A percentile compares a stretch with the other conserved stretches of the same genome.
Conservation (phyloP, 2,329 filamentous ascomycete species). For the Fulvia fulva region DNA sequence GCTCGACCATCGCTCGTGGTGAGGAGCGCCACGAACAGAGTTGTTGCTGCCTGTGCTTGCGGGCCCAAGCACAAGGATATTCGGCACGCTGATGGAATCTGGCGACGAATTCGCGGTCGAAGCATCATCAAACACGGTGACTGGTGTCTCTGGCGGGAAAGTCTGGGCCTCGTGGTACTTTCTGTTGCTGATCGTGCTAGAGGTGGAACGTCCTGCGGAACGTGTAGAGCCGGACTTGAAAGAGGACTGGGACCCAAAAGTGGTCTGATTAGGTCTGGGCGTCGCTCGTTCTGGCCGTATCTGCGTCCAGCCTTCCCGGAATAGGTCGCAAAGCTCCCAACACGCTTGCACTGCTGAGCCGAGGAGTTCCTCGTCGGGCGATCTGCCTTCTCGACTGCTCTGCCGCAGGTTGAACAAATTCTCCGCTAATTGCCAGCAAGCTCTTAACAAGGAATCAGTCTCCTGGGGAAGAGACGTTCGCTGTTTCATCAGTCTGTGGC, state of each 20-base stretch:
- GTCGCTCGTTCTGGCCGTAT: slow-evolving; percentile 81
- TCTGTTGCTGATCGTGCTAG: slow-evolving; percentile 42
- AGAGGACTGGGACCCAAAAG: slow-evolving; percentile 52
- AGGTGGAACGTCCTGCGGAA: slow-evolving; percentile 39
- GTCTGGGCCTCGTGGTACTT: slow-evolving; percentile 42
- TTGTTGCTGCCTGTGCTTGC: slow-evolving; percentile 41
- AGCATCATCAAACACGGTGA: slow-evolving; percentile 91
- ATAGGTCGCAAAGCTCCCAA: slow-evolving; percentile 91
- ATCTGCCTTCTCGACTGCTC: slow-evolving; percentile 68
- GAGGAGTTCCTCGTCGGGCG: slow-evolving; percentile 76
- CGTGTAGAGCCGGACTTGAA: slow-evolving; percentile 20
- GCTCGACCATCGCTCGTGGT: slow-evolving; percentile 74
- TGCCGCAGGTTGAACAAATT: slow-evolving; percentile 90
- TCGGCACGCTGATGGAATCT: slow-evolving; percentile 66
- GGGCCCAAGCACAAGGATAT: slow-evolving; percentile 82
- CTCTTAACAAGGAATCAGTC: slow-evolving; percentile 76
- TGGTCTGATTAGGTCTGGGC: slow-evolving; percentile 73
- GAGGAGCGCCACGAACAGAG: slow-evolving; percentile 40
- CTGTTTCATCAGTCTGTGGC: slow-evolving; percentile 95
- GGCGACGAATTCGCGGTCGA: slow-evolving; percentile 69
- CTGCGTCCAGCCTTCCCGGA: slow-evolving; percentile 87
- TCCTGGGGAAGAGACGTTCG: slow-evolving; percentile 72
- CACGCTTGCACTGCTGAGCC: slow-evolving; percentile 87
- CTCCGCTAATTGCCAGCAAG: slow-evolving; percentile 87
- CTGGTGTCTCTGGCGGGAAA: slow-evolving; percentile 77